Base-by-base conservation (phyloP, 495 filamentous ascomycete species). In the Penicillium parvum region DNA sequence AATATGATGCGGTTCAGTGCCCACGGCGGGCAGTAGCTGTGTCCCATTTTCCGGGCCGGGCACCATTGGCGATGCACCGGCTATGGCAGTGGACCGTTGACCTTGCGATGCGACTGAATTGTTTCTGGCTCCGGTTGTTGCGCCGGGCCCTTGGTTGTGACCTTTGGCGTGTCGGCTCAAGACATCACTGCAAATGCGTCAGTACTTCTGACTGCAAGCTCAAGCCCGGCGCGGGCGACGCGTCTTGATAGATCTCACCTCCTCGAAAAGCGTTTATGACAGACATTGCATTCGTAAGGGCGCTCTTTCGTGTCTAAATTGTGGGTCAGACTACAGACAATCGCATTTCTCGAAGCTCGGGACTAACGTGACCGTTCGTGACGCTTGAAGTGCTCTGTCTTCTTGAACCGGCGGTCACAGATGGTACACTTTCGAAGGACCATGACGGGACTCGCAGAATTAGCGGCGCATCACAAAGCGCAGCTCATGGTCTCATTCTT, bases 341-440 rank as follows among this genome's bases (percentile, higher is more conserved):
- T 37, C 11, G 14, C 30, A 15, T 19, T 37, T 23, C 25, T 14
- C 10, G 18, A 36, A 26, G 36, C 30, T 6, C 37, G 29, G 33
- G 10, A 65, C 73, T 64, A 55, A 77, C 74, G 72, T 20, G 72
- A 75, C 44, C 74, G 65, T 46, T 76, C 70, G 56, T 77, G 74
- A 16, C 74, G 69, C 48, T 75, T 76, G 49, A 71, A 68, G 61
- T 77, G 74, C 50, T 77, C 74, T 12, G 72, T 73, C 56, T 77
- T 77, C 52, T 70, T 71, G 60, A 75, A 77, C 38, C 63, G 68
- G 33, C 72, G 63, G 42, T 73, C 71, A 60, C 74, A 77, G 42
- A 74, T 68, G 26, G 53, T 64, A 47, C 74, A 77, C 57, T 75
- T 71, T 57, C 63, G 68, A 41, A 73, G 53, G 49, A 73, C 69